phyloP scores from a whole-genome alignment of 179 eudicot species.

The Actinidia chinensis region DNA sequence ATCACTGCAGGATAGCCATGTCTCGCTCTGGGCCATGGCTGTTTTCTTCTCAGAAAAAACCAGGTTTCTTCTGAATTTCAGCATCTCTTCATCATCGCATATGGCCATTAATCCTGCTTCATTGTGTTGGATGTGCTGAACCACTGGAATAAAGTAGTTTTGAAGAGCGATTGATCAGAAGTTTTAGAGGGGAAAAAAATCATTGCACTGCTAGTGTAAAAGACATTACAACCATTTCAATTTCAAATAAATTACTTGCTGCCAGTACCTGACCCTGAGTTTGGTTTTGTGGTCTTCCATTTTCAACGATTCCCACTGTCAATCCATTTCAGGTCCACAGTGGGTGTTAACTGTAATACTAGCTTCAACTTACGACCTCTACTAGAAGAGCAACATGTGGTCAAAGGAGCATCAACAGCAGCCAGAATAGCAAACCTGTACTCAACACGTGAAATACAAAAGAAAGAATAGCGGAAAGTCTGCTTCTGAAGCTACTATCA shows the following conservation, averaged over 20 bases:
- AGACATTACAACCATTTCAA: not conserved
- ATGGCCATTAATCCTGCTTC: conserved; percentile 70
- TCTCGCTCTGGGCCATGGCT: conserved; percentile 88
- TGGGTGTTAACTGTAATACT: conserved; percentile 9
- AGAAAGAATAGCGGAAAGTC: not conserved
- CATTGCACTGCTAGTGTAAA: not conserved
- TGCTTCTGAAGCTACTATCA: not conserved
- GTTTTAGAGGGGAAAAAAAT: not conserved
- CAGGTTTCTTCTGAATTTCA: conserved; percentile 80
- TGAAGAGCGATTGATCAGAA: not conserved
- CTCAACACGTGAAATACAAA: conserved; percentile 12
- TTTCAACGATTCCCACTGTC: conserved; percentile 78
- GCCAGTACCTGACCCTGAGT: conserved; percentile 72
- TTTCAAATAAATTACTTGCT: not conserved
- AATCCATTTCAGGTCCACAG: conserved; percentile 53
- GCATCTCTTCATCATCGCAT: conserved; percentile 87
- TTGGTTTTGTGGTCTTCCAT: conserved; percentile 80
- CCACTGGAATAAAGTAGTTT: conserved; percentile 36
- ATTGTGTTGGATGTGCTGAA: conserved; percentile 67
- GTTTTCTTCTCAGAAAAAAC: conserved; percentile 84
- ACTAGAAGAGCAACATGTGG: conserved; percentile 7
- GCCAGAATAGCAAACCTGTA: not conserved
- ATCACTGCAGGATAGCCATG: conserved; percentile 81
- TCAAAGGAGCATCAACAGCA: conserved; percentile 16
- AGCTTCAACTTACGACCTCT: conserved; percentile 11